Evolutionary conservation across 2,329 filamentous ascomycete genomes (phyloP), one percentile per base, ranked within the genome.

Genomic region (Metarhizium brunneum): DNA sequence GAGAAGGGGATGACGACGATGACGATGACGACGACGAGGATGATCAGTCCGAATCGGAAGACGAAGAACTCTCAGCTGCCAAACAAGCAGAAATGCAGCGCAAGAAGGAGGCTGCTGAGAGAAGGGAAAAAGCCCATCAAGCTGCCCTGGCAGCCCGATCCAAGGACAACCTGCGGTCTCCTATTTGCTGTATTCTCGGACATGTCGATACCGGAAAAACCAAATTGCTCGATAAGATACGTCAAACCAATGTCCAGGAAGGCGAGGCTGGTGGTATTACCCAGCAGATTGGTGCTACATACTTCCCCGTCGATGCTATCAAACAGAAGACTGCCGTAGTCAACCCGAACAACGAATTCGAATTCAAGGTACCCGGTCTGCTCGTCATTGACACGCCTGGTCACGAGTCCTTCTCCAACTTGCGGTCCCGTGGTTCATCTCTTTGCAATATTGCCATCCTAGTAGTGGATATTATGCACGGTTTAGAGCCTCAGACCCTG

Each of bases 161-260:
- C 25, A 91, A 89, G 73, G 92, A 99, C 70, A 87, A 99, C 73
- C 83, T 99, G 56, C 90, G 94, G 57, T 97, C 94, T 45, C 94
- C 94, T 54, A 99, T 99, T 74, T 97, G 94, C 81, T 97, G 92
- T 87, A 99, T 99, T 82, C 84, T 99, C 61, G 94, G 94, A 66
- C 94, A 99, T 83, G 94, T 99, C 83, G 94, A 99, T 85, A 99
- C 95, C 49, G 94, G 94, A 71, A 99, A 99, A 79, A 99, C 94
- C n/a, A 99, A 97, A 77, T 79, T 99, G 60, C 82, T 99, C 57
- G 94, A 99, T 79, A 99, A 99, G 78, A 90, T 99, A 68, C 88
- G 94, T 67, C 91, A 96, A 73, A 97, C 94, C 56, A 97, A 99
- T 69, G 94, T 99, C 40, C 95, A 99, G 69, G 94, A 97, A 75